Evolutionary conservation across 176 grass and related monocot species (phyloP).

Genomic region (Bromus sterilis): DNA sequence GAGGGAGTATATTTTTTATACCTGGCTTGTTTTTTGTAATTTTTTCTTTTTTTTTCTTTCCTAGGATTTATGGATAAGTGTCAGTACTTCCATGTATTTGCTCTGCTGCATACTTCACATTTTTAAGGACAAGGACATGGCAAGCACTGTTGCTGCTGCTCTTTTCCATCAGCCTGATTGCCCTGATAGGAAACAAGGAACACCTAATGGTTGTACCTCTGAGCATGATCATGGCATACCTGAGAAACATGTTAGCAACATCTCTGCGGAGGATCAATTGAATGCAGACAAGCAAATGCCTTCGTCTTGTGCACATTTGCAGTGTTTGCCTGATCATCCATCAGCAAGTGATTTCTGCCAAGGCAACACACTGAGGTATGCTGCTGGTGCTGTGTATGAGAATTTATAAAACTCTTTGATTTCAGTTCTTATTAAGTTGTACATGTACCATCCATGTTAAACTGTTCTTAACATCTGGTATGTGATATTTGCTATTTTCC

Average conservation of each 20-base stretch:
- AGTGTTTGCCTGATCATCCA: constrained; percentile 22
- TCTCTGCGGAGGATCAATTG: constrained; percentile 8
- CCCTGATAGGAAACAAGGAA: constrained; percentile 34
- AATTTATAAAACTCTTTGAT: not conserved
- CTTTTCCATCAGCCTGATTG: constrained; percentile 71
- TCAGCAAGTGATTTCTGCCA: constrained; percentile 41
- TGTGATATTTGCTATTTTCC: not conserved
- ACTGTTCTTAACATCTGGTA: not conserved
- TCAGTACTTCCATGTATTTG: constrained; percentile 79
- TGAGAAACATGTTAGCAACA: constrained; percentile 16
- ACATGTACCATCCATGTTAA: not conserved
- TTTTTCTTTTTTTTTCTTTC: constrained; percentile 29
- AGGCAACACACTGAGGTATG: constrained; percentile 68
- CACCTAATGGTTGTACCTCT: constrained; percentile 42
- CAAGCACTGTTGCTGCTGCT: constrained; percentile 67
- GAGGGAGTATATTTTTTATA: not conserved
- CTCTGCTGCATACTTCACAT: constrained; percentile 96
- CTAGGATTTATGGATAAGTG: constrained; percentile 71
- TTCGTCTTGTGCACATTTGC: constrained; percentile 15
- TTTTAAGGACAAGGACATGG: constrained; percentile 96
- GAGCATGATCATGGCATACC: constrained; percentile 25
- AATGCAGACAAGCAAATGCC: constrained; percentile 24
- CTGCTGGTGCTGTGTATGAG: constrained; percentile 3
- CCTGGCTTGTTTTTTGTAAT: constrained; percentile 4
- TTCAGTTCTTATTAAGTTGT: not conserved